Conservation (phyloP, 129 eudicot species). For the Deinandra increscens region DNA sequence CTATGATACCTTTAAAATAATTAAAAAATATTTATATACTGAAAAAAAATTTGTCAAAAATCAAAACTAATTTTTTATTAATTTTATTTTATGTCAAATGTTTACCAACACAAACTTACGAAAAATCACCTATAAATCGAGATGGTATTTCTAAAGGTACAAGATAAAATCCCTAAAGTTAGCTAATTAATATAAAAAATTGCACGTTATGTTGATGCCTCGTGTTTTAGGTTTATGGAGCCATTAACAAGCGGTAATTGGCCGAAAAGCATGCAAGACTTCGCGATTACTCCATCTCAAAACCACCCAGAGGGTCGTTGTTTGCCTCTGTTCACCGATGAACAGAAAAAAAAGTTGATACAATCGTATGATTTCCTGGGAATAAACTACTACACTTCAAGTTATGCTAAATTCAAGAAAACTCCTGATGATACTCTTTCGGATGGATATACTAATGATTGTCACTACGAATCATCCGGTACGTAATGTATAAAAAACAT, state of each 20-base stretch:
- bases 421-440: not conserved
- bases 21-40: too few relatives aligned
- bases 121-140: too few relatives aligned
- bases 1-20: too few relatives aligned
- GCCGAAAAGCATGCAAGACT: constrained; percentile 37
- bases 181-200: too few relatives aligned
- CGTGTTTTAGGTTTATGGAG: constrained; percentile 44
- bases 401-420: constrained; percentile 29
- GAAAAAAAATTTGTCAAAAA: too few relatives aligned
- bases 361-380: constrained; percentile 62
- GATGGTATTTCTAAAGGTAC: too few relatives aligned
- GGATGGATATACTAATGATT: constrained; percentile 24
- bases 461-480: constrained; percentile 22
- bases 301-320: constrained; percentile 18
- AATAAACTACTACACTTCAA: constrained; percentile 55
- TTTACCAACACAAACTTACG: too few relatives aligned
- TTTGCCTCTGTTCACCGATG: constrained; percentile 4
- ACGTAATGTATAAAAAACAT: not conserved
- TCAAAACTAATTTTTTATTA: too few relatives aligned
- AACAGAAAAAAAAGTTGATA: constrained; percentile 35
- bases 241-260: constrained; percentile 49
- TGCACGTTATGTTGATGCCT: too few relatives aligned
- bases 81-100: too few relatives aligned
- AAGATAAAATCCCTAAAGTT: too few relatives aligned
- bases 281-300: constrained; percentile 25